Conservation (phyloP, 768 basidiomycete genomes). For the Agaricus blazei region DNA sequence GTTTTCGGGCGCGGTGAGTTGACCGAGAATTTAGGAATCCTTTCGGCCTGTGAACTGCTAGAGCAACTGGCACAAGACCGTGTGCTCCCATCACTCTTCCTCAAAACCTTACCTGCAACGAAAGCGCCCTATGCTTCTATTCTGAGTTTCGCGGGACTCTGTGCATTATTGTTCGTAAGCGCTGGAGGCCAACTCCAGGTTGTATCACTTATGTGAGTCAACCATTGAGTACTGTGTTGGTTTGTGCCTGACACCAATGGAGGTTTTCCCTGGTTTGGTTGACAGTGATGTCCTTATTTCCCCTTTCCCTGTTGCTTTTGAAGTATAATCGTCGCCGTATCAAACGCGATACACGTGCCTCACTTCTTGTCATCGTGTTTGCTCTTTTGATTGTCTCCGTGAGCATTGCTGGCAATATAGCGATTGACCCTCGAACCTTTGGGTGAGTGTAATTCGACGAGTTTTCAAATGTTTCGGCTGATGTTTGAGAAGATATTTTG, state of each 20-base stretch:
- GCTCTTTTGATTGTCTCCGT: conserved; percentile 36
- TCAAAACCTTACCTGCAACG: conserved; percentile 42
- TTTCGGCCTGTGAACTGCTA: conserved; percentile 55
- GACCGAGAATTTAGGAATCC: conserved; percentile 33
- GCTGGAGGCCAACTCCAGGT: conserved; percentile 46
- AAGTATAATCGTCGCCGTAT: conserved; percentile 64
- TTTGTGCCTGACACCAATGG: neutral
- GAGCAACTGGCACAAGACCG: conserved; percentile 55
- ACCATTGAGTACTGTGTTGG: neutral
- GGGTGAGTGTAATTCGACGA: conserved; percentile 32
- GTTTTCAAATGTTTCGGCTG: neutral
- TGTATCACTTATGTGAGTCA: conserved; percentile 52
- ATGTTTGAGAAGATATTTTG: conserved; percentile 44
- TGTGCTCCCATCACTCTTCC: conserved; percentile 51
- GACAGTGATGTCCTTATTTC: conserved; percentile 59
- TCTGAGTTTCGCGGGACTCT: conserved; percentile 43
- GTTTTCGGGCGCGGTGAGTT: neutral
- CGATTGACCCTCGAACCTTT: conserved; percentile 48
- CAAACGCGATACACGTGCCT: conserved; percentile 34
- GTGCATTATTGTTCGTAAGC: conserved; percentile 51
- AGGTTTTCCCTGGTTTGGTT: conserved; percentile 71
- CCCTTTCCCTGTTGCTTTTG: conserved; percentile 51
- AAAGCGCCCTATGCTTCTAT: conserved; percentile 50
- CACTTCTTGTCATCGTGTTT: conserved; percentile 33
- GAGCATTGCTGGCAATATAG: conserved; percentile 57